Percentiles rank a stretch among this genome's conserved stretches.
phyloP scores from a whole-genome alignment of 2,329 filamentous ascomycete species.

The Ophiocordyceps robertsii region DNA sequence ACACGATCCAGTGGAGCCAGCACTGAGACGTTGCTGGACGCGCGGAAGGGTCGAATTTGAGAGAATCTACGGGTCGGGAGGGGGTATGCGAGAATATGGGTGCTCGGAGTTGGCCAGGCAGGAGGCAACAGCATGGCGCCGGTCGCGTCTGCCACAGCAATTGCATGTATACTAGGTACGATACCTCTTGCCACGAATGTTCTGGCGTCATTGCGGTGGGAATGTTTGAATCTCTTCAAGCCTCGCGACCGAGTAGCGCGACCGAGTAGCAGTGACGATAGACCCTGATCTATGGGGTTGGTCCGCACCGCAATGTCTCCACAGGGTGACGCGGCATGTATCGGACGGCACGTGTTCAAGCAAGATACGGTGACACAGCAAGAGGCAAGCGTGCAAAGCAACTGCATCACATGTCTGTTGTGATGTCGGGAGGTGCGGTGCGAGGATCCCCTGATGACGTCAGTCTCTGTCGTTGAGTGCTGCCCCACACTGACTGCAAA shows the following conservation, averaged over 20 bases:
- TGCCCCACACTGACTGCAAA: not conserved
- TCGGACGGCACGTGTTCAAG: no score
- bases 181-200: slow-evolving; percentile 11
- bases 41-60: not conserved
- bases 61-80: not conserved
- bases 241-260: no score
- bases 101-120: slow-evolving; percentile 1
- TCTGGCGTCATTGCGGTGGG: not conserved
- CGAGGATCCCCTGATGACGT: not conserved
- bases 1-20: slow-evolving; percentile 97
- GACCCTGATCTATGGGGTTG: no score
- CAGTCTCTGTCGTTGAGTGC: not conserved
- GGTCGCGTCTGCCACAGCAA: slow-evolving; percentile 18
- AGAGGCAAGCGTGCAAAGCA: no score
- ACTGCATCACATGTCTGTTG: no score
- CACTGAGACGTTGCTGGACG: slow-evolving; percentile 42
- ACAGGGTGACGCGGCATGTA: no score
- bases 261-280: no score
- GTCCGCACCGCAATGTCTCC: no score
- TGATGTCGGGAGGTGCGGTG: not conserved
- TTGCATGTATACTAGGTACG: slow-evolving; percentile 12
- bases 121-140: slow-evolving; percentile 3
- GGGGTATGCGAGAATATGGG: not conserved
- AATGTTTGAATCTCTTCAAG: no score
- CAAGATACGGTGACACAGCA: no score